Conservation (phyloP, 192 early-diverging fungal genomes). For the Helicostylum pulchrum region DNA sequence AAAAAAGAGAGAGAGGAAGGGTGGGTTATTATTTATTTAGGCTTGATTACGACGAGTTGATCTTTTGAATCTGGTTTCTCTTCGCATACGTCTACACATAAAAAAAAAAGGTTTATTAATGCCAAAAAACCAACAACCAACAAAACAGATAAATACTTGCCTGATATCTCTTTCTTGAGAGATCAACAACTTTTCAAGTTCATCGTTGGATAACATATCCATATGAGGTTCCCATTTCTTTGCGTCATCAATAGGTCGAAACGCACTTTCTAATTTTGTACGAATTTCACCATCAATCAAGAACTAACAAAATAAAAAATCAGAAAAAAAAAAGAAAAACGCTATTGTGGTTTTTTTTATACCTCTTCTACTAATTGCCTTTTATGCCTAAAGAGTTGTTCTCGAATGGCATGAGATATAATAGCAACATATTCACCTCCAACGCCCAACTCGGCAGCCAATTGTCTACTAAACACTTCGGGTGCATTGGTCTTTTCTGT, state of each 20-base stretch:
- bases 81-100: conserved; percentile 18
- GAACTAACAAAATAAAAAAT: conserved; percentile 22
- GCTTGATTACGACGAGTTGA: conserved; percentile 18
- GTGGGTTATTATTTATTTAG: neutral
- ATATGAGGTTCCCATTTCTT: conserved; percentile 52
- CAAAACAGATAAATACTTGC: too few relatives aligned
- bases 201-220: conserved; percentile 54
- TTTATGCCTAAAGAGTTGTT: conserved; percentile 64
- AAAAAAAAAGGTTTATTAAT: neutral
- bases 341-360: neutral
- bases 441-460: conserved; percentile 71
- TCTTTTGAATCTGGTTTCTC: conserved; percentile 31
- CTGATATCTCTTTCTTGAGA: conserved; percentile 55
- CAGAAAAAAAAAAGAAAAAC: neutral
- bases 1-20: too few relatives aligned
- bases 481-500: conserved; percentile 46
- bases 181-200: conserved; percentile 56
- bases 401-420: conserved; percentile 72
- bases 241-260: conserved; percentile 46
- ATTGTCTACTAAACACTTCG: conserved; percentile 66
- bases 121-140: too few relatives aligned
- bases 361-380: conserved; percentile 50
- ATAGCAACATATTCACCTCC: conserved; percentile 77
- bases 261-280: conserved; percentile 35
- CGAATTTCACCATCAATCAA: conserved; percentile 34